Conservation (phyloP, 805 yeast genomes). For the Metschnikowia matae region DNA sequence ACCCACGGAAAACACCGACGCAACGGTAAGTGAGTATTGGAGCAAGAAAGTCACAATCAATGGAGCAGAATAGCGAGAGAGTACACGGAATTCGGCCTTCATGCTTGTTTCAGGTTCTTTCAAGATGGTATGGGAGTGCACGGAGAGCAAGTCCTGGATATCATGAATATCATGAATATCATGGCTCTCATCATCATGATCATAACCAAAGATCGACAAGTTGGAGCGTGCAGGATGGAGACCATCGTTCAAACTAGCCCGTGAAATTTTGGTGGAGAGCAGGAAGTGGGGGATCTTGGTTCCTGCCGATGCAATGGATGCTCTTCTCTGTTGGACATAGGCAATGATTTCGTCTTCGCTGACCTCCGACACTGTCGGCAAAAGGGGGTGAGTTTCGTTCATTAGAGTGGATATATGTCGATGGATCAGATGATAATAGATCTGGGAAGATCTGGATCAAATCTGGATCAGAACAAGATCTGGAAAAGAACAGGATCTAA, state of each 20-base stretch:
- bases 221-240: conserved; percentile 13
- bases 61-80: conserved; percentile 48
- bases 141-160: conserved; percentile 22
- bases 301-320: conserved; percentile 34
- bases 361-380: conserved; percentile 15
- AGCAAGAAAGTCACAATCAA: conserved; percentile 62
- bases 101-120: conserved; percentile 43
- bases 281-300: conserved; percentile 18
- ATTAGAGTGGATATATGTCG: not conserved
- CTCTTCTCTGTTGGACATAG: conserved; percentile 37
- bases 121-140: conserved; percentile 17
- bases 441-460: too few species aligned
- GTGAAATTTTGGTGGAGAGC: conserved; percentile 15
- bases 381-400: conserved; percentile 6
- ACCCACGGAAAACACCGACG: conserved; percentile 75
- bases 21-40: conserved; percentile 70
- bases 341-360: conserved; percentile 36
- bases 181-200: not conserved
- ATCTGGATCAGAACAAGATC: too few species aligned
- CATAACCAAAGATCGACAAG: conserved; percentile 1
- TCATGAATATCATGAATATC: conserved; percentile 11
- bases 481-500: too few species aligned
- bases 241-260: conserved; percentile 15
- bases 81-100: conserved; percentile 35
- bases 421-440: too few species aligned